Evolutionary conservation across 345 rosid genomes (phyloP).

Genomic region (Lumnitzera racemosa): DNA sequence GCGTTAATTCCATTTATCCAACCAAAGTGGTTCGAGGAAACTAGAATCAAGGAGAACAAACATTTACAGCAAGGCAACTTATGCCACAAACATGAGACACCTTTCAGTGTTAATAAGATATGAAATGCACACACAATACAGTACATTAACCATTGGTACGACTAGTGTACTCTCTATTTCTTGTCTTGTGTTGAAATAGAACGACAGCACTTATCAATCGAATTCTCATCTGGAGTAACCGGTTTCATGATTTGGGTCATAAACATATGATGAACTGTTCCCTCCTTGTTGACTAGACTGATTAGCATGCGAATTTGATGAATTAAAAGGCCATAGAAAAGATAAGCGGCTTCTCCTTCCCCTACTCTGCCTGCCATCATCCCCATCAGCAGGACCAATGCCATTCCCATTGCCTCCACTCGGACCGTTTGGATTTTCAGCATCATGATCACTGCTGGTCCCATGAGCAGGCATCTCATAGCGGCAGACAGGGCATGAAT

Average conservation of each 20-base stretch:
- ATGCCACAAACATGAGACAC: too few relatives aligned
- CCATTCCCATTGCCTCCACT: background rate
- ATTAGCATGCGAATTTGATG: background rate
- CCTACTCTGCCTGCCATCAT: slow-evolving; percentile 2
- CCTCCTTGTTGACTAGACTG: background rate
- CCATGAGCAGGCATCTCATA: slow-evolving; percentile 20
- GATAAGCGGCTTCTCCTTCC: slow-evolving; percentile 11
- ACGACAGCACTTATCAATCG: background rate
- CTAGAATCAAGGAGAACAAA: too few relatives aligned
- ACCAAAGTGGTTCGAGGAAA: too few relatives aligned
- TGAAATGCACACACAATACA: too few relatives aligned
- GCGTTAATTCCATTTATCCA: too few relatives aligned
- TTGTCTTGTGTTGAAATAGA: too few relatives aligned
- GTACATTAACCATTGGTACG: too few relatives aligned
- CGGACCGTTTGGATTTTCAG: background rate
- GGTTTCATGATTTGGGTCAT: background rate
- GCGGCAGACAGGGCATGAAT: slow-evolving; percentile 44
- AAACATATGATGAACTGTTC: background rate
- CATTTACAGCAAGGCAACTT: too few relatives aligned
- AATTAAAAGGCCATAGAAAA: slow-evolving; percentile 1
- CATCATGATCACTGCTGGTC: background rate
- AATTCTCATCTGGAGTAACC: background rate
- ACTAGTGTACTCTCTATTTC: too few relatives aligned
- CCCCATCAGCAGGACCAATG: background rate
- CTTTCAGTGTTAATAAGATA: too few relatives aligned